phyloP scores from a whole-genome alignment of 352 stramenopile species.

The Pythium dissimile region DNA sequence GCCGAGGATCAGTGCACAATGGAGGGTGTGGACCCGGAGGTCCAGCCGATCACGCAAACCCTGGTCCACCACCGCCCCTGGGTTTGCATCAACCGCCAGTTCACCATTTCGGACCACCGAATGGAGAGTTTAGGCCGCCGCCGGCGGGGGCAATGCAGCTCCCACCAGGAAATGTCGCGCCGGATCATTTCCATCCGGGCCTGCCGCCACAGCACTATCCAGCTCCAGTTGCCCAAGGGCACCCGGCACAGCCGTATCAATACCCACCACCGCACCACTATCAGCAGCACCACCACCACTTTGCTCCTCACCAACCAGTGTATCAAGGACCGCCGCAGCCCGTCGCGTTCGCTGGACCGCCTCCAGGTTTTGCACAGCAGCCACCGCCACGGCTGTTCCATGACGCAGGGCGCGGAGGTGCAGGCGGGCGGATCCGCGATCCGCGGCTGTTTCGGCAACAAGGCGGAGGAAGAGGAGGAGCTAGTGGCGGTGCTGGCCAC shows the following conservation, averaged over 20 bases:
- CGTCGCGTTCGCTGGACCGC: neutral
- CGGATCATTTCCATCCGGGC: no score
- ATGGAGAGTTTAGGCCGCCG: neutral
- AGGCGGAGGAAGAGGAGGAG: conserved; percentile 3
- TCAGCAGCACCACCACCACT: conserved; percentile 4
- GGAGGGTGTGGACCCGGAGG: neutral
- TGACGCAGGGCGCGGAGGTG: neutral
- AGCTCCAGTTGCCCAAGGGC: neutral
- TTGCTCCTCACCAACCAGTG: neutral
- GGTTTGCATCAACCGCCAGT: neutral
- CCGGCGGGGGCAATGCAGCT: neutral
- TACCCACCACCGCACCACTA: neutral
- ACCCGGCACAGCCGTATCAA: neutral
- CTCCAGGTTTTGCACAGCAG: neutral
- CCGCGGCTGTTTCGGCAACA: conserved; percentile 21
- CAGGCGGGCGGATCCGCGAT: conserved; percentile 9
- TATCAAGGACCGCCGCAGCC: conserved; percentile 4
- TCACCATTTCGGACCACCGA: neutral
- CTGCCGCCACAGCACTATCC: neutral
- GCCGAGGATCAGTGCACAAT: neutral
- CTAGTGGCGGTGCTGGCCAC: neutral
- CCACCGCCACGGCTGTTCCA: conserved; percentile 5
- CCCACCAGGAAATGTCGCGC: neutral
- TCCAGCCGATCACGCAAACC: neutral
- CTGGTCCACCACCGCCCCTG: neutral